Percentiles rank a stretch among this genome's conserved stretches.
Evolutionary conservation across 1,139 yeast genomes (phyloP).

Genomic region (Debaryomyces fabryi): DNA sequence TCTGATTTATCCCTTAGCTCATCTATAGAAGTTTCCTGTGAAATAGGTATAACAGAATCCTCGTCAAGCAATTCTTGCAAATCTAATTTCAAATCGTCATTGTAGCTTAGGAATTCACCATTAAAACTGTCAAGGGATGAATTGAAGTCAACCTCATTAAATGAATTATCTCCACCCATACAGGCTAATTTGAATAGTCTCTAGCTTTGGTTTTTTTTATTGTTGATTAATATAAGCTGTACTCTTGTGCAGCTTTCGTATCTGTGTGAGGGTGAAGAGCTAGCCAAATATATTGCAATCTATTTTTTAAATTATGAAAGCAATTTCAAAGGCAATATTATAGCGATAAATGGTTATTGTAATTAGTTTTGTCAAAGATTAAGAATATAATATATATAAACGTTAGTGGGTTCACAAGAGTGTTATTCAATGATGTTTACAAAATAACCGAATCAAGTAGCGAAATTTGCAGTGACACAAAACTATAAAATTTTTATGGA

Average conservation of each 20-base stretch:
- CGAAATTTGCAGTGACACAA: constrained; percentile 9
- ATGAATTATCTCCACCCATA: constrained; percentile 6
- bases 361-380: constrained; percentile 1
- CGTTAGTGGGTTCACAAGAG: constrained; percentile 5
- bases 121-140: constrained; percentile 12
- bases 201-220: constrained; percentile 1
- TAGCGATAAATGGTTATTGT: not conserved
- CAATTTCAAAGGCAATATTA: not conserved
- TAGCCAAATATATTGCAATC: constrained; percentile 2
- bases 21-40: constrained; percentile 6
- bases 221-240: constrained; percentile 1
- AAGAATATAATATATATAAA: constrained; percentile 2
- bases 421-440: constrained; percentile 19
- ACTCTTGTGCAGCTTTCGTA: constrained; percentile 5
- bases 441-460: constrained; percentile 16
- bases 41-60: constrained; percentile 3
- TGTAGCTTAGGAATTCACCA: constrained; percentile 16
- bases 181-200: not conserved
- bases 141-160: constrained; percentile 6
- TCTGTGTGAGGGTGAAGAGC: not conserved
- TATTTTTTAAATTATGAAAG: not conserved
- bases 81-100: constrained; percentile 30
- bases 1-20: not conserved
- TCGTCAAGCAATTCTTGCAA: constrained; percentile 25
- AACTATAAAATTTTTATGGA: not conserved